Conservation (phyloP, 1,284 basidiomycete genomes). For the Leccinum fallax region DNA sequence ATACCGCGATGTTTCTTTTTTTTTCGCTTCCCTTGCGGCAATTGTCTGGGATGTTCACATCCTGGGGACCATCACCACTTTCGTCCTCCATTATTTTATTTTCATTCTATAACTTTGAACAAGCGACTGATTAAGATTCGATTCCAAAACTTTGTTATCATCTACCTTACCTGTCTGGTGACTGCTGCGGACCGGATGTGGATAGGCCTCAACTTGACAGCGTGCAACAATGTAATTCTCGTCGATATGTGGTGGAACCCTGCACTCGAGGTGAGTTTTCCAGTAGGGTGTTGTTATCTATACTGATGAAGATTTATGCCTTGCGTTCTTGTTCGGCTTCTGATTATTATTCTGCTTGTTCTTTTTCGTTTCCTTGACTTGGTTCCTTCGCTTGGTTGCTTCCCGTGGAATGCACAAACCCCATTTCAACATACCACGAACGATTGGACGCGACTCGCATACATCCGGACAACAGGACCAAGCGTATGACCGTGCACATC, state of each 20-base stretch:
- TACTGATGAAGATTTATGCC: slow-evolving; percentile 12
- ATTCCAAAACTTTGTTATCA: slow-evolving; percentile 1
- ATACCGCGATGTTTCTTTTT: background rate
- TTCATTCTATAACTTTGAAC: slow-evolving; percentile 1
- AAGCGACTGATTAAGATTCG: slow-evolving; percentile 17
- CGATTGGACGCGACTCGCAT: background rate
- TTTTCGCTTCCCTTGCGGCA: background rate
- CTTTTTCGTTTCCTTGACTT: background rate
- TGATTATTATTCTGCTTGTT: background rate
- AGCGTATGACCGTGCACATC: slow-evolving; percentile 92
- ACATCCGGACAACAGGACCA: slow-evolving; percentile 60
- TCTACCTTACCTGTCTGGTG: background rate
- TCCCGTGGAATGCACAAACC: background rate
- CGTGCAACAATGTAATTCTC: slow-evolving; percentile 92
- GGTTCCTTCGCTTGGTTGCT: background rate
- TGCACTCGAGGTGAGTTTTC: slow-evolving; percentile 64
- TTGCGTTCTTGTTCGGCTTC: slow-evolving; percentile 4
- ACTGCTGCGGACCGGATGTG: background rate
- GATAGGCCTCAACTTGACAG: slow-evolving; percentile 87
- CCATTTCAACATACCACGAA: background rate
- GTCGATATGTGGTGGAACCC: slow-evolving; percentile 98
- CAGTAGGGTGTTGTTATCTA: background rate
- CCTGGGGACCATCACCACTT: background rate
- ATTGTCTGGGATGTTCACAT: background rate
- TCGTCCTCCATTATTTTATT: background rate